A percentile compares a stretch with the other conserved stretches of the same genome.
Conservation (phyloP, 2,329 filamentous ascomycete genomes). For the Bipolaris zeicola region DNA sequence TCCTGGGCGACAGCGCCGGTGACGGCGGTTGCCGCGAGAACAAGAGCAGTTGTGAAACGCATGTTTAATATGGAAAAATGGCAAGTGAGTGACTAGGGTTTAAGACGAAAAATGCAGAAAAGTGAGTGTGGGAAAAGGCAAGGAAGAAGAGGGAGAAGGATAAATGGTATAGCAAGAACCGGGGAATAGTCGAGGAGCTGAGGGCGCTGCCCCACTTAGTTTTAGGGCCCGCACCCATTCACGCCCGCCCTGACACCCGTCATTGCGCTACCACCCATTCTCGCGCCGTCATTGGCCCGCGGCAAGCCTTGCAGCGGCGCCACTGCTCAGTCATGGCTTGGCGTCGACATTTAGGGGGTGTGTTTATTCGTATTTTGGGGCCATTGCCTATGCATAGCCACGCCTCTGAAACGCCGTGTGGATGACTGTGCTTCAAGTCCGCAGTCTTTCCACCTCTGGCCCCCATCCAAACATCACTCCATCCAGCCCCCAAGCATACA, state of each 20-base stretch:
- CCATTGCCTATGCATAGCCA: background rate
- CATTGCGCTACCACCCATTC: conserved; percentile 7
- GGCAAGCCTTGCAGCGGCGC: conserved; percentile 1
- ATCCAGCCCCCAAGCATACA: background rate
- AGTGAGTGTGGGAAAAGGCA: conserved; percentile 5
- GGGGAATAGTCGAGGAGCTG: background rate
- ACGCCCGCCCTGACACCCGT: conserved; percentile 6
- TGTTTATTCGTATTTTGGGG: background rate
- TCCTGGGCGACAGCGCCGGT: conserved; percentile 30
- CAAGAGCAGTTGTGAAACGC: conserved; percentile 28
- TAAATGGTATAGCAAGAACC: background rate
- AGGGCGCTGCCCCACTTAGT: conserved; percentile 5
- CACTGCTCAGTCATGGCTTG: conserved; percentile 6
- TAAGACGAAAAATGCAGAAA: conserved; percentile 1
- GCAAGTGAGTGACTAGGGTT: conserved; percentile 20
- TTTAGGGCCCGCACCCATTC: conserved; percentile 15
- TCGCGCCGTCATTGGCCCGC: conserved; percentile 6
- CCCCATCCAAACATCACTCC: background rate
- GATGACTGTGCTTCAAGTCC: background rate
- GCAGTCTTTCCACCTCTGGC: background rate
- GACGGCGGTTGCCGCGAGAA: conserved; percentile 31
- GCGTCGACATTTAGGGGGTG: background rate
- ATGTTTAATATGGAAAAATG: conserved; percentile 17
- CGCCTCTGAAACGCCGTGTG: conserved; percentile 14
- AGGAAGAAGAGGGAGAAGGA: background rate